These are phyloP conservation scores for Lactarius trivialis DNA, from an alignment of 768 basidiomycete species.

Conservation along the genomic window DNA sequence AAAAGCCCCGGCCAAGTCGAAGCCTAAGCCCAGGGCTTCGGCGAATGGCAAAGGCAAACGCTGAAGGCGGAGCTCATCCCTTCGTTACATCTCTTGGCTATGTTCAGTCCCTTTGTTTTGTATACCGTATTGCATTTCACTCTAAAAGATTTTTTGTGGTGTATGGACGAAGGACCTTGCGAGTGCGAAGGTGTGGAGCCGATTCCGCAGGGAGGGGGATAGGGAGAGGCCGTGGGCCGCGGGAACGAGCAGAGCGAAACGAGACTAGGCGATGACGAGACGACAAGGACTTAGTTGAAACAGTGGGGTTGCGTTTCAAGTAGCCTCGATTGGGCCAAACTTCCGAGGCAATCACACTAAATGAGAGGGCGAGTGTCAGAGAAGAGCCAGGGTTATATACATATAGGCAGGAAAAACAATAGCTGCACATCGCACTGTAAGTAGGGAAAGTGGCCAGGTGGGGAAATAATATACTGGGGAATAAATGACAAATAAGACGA, in stretches of 20 bases:
- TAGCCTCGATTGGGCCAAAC: background rate
- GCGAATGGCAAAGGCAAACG: slow-evolving; percentile 27
- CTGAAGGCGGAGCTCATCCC: background rate
- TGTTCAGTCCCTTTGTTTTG: slow-evolving; percentile 12
- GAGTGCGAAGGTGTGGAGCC: background rate
- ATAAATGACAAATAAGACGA: background rate
- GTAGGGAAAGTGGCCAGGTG: background rate
- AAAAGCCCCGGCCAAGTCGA: slow-evolving; percentile 30
- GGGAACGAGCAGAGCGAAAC: background rate
- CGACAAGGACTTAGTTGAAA: too few species aligned
- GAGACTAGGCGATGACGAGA: background rate
- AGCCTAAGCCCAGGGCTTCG: slow-evolving; percentile 25
- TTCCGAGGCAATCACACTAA: background rate
- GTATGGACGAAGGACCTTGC: background rate
- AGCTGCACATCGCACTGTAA: background rate
- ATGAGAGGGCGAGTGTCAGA: background rate
- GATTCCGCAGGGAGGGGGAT: background rate
- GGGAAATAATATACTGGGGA: background rate
- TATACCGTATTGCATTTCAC: slow-evolving; percentile 12
- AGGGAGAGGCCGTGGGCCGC: background rate
- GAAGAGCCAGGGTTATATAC: background rate
- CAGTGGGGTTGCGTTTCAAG: background rate
- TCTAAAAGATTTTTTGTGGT: background rate
- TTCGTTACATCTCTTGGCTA: background rate
- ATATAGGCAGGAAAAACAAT: background rate